A percentile compares a stretch with the other conserved stretches of the same genome.
These are phyloP conservation scores for Xerocomellus chrysenteron DNA, from an alignment of 768 basidiomycete genomes.

Conservation along the genomic window DNA sequence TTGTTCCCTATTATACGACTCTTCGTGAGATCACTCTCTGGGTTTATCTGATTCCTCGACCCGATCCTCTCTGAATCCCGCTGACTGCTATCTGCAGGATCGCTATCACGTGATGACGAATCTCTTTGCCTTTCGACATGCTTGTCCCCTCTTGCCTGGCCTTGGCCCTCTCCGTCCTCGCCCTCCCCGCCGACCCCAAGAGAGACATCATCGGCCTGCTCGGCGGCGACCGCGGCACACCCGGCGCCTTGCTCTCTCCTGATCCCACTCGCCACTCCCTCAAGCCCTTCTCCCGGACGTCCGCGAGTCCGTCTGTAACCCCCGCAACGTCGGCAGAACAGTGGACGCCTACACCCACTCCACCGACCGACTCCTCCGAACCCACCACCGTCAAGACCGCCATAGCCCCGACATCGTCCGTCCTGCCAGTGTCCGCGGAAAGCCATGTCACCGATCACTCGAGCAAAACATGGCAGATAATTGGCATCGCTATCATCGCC, in stretches of 20 bases:
- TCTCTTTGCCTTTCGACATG: background rate
- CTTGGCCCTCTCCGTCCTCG: constrained; percentile 1
- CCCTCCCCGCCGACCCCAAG: background rate
- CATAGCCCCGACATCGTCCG: constrained; percentile 1
- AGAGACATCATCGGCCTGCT: constrained; percentile 21
- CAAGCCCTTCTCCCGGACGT: background rate
- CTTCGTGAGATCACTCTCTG: constrained; percentile 43
- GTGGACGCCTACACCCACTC: background rate
- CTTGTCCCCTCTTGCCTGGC: background rate
- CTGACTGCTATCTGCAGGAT: no score
- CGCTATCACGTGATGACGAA: constrained; percentile 1
- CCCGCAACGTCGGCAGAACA: background rate
- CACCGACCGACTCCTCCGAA: background rate
- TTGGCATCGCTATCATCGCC: constrained; percentile 66
- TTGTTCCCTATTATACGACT: constrained; percentile 66
- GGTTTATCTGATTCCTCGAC: constrained; percentile 41
- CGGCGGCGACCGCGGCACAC: background rate
- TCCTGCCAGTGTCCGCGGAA: constrained; percentile 5
- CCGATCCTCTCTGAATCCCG: background rate
- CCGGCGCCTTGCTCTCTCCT: background rate
- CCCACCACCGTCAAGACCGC: constrained; percentile 1
- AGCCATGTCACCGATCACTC: constrained; percentile 33
- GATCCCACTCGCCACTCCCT: background rate
- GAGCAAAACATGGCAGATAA: constrained; percentile 63
- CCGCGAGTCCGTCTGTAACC: background rate